Evolutionary conservation across 345 rosid genomes (phyloP).

Genomic region (Noccaea bulbosa): DNA sequence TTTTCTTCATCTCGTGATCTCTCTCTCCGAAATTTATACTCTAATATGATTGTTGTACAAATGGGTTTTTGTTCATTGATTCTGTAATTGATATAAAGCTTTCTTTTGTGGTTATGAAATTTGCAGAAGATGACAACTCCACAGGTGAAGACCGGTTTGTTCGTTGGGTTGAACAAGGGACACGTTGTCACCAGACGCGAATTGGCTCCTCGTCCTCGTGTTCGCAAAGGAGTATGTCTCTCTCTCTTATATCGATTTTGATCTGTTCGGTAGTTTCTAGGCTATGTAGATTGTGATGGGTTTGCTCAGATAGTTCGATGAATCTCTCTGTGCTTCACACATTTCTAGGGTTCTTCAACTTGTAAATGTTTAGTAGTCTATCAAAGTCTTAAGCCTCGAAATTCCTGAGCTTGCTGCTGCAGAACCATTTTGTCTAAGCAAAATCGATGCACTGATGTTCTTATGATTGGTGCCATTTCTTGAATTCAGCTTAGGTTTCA

Average conservation of each 20-base stretch:
- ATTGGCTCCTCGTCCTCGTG: slow-evolving; percentile 46
- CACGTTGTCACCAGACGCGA: slow-evolving; percentile 46
- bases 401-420: not conserved
- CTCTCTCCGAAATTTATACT: not conserved
- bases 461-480: too few relatives aligned
- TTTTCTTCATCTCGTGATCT: not conserved
- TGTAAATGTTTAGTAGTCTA: not conserved
- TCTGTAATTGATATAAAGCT: not conserved
- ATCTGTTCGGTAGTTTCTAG: not conserved
- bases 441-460: not conserved
- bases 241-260: not conserved
- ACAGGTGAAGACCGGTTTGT: slow-evolving; percentile 43
- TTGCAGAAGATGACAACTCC: slow-evolving; percentile 38
- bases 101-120: not conserved
- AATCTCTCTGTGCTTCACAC: not conserved
- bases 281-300: not conserved
- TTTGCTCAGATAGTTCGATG: not conserved
- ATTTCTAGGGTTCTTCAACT: not conserved
- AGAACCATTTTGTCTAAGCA: not conserved
- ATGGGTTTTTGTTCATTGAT: not conserved
- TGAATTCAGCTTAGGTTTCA: too few relatives aligned
- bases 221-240: slow-evolving; percentile 46
- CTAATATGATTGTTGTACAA: not conserved
- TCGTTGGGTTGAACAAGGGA: slow-evolving; percentile 52
- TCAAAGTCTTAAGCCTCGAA: not conserved